A percentile compares a stretch with the other conserved stretches of the same genome.
Conservation (phyloP, 2,329 filamentous ascomycete genomes). For the Chrysoporthe puriensis region DNA sequence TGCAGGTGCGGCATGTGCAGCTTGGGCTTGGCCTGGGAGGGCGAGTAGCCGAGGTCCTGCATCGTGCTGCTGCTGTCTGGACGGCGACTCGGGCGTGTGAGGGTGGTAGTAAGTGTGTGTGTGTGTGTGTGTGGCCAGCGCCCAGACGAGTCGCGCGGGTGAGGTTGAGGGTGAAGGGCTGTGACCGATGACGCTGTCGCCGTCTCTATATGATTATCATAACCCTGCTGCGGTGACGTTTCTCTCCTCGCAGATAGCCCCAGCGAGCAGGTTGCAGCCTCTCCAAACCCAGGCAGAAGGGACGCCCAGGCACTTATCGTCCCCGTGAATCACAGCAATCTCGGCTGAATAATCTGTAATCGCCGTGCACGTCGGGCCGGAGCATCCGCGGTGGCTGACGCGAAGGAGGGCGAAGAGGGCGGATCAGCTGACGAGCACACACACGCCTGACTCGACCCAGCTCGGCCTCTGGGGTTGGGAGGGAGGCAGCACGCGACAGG, state of each 20-base stretch:
- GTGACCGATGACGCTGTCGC: slow-evolving; percentile 25
- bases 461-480: no score
- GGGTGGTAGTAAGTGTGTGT: no score
- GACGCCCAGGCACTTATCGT: background rate
- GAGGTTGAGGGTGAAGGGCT: background rate
- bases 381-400: slow-evolving; percentile 6
- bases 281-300: background rate
- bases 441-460: background rate
- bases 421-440: background rate
- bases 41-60: slow-evolving; percentile 34
- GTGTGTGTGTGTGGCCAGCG: background rate
- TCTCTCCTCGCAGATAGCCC: background rate
- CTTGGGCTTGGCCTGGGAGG: slow-evolving; percentile 36
- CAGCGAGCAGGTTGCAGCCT: background rate
- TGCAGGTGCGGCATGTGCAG: slow-evolving; percentile 34
- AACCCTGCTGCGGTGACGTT: slow-evolving; percentile 1
- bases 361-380: slow-evolving; percentile 5
- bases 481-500: no score
- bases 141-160: background rate
- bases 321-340: background rate
- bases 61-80: slow-evolving; percentile 28
- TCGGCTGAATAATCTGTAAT: slow-evolving; percentile 15
- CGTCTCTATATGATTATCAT: slow-evolving; percentile 21
- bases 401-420: background rate
- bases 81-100: background rate